Percentiles rank a stretch among this genome's conserved stretches.
Conservation (phyloP, 2,329 filamentous ascomycete species). For the Calonectria honghensis region DNA sequence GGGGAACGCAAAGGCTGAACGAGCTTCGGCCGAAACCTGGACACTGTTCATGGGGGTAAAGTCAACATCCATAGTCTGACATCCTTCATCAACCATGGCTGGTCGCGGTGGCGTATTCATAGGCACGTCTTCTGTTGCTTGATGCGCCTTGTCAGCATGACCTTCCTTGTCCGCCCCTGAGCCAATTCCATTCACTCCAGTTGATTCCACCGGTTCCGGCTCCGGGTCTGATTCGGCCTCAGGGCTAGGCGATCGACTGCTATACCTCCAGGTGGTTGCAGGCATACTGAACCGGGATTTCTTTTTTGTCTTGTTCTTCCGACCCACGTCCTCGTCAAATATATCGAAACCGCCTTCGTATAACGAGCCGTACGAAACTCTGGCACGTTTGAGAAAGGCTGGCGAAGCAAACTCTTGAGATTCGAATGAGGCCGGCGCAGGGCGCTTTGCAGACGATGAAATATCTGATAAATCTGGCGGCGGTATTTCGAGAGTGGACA, state of each 20-base stretch:
- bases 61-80: conserved; percentile 58
- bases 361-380: conserved; percentile 81
- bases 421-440: conserved; percentile 60
- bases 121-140: conserved; percentile 38
- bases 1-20: conserved; percentile 50
- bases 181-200: conserved; percentile 40
- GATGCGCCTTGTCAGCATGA: conserved; percentile 32
- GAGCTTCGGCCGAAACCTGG: conserved; percentile 56
- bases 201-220: conserved; percentile 48
- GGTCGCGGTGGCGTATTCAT: conserved; percentile 50
- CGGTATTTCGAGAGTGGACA: conserved; percentile 45
- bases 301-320: conserved; percentile 70
- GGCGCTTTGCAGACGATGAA: conserved; percentile 58
- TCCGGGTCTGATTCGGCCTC: conserved; percentile 65
- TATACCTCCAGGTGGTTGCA: conserved; percentile 83
- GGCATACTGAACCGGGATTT: conserved; percentile 80
- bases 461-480: conserved; percentile 45
- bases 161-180: conserved; percentile 38
- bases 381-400: conserved; percentile 83
- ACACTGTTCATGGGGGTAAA: conserved; percentile 55
- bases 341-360: conserved; percentile 80
- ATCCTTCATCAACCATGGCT: conserved; percentile 61
- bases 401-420: conserved; percentile 82
- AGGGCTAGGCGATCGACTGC: conserved; percentile 82
- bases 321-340: conserved; percentile 77